phyloP scores from a whole-genome alignment of 345 rosid species.

The Pugionium dolabratum region DNA sequence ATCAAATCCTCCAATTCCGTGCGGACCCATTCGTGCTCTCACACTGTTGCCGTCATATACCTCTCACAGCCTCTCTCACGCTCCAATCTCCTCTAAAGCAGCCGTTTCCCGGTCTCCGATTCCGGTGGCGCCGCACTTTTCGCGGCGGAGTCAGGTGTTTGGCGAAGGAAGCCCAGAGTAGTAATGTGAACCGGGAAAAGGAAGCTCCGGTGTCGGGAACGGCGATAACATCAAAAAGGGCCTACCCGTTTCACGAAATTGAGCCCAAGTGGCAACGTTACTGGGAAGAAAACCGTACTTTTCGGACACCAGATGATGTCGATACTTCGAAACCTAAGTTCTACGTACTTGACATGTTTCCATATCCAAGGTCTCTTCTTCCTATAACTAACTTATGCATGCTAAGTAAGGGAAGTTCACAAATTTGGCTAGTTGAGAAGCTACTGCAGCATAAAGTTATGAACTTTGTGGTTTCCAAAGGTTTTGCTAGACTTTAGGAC shows the following conservation, averaged over 20 bases:
- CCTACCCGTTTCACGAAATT: conserved; percentile 83
- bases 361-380: conserved; percentile 83
- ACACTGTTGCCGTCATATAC: conserved; percentile 27
- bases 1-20: conserved; percentile 37
- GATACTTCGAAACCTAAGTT: conserved; percentile 85
- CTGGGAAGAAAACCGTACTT: conserved; percentile 79
- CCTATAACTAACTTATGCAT: background rate
- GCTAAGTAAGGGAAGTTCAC: background rate
- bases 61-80: conserved; percentile 17
- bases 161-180: conserved; percentile 17
- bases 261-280: conserved; percentile 91
- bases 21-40: conserved; percentile 36
- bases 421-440: conserved; percentile 17
- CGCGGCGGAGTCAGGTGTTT: conserved; percentile 28
- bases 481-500: background rate
- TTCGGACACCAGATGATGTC: conserved; percentile 79
- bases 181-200: conserved; percentile 11
- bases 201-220: conserved; percentile 16
- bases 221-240: conserved; percentile 48
- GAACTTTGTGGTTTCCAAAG: background rate
- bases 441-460: background rate
- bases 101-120: conserved; percentile 19
- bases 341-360: conserved; percentile 99
- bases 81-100: conserved; percentile 34
- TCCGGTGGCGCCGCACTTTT: conserved; percentile 24